Evolutionary conservation across 495 filamentous ascomycete species (phyloP).

Genomic region (Tetracladium setigerum): DNA sequence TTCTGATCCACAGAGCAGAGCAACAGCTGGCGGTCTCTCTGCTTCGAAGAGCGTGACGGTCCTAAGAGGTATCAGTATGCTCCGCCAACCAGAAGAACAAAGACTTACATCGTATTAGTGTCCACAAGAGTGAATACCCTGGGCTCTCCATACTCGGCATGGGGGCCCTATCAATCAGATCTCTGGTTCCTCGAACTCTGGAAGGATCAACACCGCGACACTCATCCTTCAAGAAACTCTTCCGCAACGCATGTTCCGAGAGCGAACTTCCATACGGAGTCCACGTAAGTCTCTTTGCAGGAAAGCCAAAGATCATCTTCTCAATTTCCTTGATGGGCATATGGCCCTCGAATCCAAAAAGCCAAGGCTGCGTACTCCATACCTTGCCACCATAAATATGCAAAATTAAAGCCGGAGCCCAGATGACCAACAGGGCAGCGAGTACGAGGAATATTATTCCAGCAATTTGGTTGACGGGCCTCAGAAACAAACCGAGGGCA

Average conservation of each 20-base stretch:
- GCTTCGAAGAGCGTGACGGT: slow-evolving; percentile 30
- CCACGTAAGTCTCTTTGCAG: slow-evolving; percentile 2
- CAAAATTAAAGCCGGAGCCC: slow-evolving; percentile 1
- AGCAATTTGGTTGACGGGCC: no score
- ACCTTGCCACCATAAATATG: slow-evolving; percentile 14
- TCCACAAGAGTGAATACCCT: slow-evolving; percentile 24
- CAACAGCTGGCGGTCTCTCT: slow-evolving; percentile 27
- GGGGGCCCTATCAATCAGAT: no score
- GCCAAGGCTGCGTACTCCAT: slow-evolving; percentile 11
- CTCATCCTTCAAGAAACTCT: no score
- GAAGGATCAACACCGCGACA: no score
- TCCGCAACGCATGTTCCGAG: slow-evolving; percentile 1
- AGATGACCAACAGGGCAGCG: slow-evolving; percentile 7
- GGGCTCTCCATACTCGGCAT: background rate
- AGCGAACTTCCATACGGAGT: background rate
- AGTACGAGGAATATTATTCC: background rate
- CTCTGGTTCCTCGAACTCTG: no score
- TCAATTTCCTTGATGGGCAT: slow-evolving; percentile 19
- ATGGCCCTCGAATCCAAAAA: slow-evolving; percentile 26
- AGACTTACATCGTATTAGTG: slow-evolving; percentile 12
- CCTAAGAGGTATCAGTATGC: no score
- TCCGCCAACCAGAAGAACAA: no score
- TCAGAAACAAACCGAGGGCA: no score
- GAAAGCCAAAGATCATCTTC: slow-evolving; percentile 13
- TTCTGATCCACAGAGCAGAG: slow-evolving; percentile 29